These are phyloP conservation scores for Pseudogymnoascus sp. DNA, from an alignment of 2,329 filamentous ascomycete genomes.

Conservation along the genomic window DNA sequence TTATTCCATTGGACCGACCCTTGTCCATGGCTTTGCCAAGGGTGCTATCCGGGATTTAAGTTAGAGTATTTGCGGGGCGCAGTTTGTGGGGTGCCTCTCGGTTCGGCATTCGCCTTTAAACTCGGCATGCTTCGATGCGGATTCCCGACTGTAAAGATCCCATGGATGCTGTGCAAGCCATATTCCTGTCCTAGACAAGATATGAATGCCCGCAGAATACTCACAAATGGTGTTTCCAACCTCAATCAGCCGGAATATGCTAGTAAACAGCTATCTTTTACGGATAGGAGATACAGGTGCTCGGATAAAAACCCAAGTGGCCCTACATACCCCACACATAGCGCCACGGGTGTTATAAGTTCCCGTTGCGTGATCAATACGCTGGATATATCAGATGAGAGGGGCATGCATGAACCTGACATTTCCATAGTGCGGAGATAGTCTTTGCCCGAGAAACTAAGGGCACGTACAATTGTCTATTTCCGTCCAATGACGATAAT, in stretches of 20 bases:
- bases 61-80: neutral
- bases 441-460: neutral
- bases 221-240: neutral
- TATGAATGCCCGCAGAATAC: neutral
- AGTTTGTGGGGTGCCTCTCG: neutral
- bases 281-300: neutral
- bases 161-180: neutral
- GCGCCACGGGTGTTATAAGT: neutral
- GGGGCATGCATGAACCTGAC: neutral
- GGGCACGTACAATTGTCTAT: neutral
- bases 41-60: neutral
- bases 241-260: neutral
- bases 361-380: neutral
- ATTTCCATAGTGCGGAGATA: neutral
- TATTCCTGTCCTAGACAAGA: neutral
- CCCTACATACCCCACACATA: neutral
- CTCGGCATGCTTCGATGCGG: neutral
- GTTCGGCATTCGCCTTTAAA: neutral
- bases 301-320: neutral
- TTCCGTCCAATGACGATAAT: neutral
- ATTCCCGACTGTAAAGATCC: neutral
- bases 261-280: neutral
- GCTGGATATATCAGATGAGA: neutral
- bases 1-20: neutral
- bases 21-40: neutral